Evolutionary conservation across 305 asterid species (phyloP), one percentile per base, ranked within the genome.

Genomic region (Fraxinus sp.): DNA sequence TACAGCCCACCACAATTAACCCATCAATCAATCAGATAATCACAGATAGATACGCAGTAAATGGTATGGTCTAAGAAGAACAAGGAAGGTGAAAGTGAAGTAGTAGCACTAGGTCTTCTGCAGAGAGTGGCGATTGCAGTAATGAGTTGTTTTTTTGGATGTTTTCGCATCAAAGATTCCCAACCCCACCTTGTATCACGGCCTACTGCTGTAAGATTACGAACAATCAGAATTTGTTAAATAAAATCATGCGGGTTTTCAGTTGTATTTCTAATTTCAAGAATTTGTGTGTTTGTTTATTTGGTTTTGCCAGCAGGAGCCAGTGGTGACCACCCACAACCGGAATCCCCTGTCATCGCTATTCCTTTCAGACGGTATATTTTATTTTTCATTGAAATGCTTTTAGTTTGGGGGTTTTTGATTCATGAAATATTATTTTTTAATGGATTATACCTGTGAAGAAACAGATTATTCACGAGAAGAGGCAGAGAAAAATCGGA

Each of bases 61-160:
- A 82, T 84, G 88, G 64, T 85, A 78, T 64, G 87, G 81, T 83
- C 5, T 28, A 75, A 86, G 86, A 85, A 83, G 77, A 46, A 70
- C 52, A 79, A 57, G 78, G 87, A 84, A 57, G 84, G 76, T 55
- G 82, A n/a, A 49, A 73, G 77, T 32, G 78, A 32, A 49, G 74
- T 30, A 43, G 85, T 85, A 26, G 82, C 79, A 49, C 49, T 75
- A 77, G 86, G 86, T 82, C 72, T 90, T 74, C 78, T 81, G n/a
- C 82, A 79, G 24, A 74, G 80, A 10, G 81, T 73, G 41, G 41
- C 72, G 49, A 82, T 80, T 20, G 91, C 92, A 8, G 87, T 91
- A 1, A 94, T 96, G 98, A 90, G 94, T 55, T 94, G 97, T 75
- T 84, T 94, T 43, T 88, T 94, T 88, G 89, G 91, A 81, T 96